Base-by-base conservation (phyloP, 768 basidiomycete genomes). In the Mycena galopus region DNA sequence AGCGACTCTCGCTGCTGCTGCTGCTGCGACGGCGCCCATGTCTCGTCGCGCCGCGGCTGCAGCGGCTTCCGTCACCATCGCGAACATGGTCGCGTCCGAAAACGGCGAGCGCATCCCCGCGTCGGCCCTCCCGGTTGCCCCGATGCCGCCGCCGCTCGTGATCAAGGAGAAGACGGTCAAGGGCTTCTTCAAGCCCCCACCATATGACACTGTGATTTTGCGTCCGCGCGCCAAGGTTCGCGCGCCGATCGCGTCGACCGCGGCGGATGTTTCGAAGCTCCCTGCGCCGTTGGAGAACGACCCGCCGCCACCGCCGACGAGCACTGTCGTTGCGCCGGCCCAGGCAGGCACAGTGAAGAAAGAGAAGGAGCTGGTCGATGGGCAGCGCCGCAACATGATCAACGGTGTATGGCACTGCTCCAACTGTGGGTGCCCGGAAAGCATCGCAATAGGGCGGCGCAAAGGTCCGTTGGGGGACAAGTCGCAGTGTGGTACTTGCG, bases 381-480 rank as follows among this genome's bases (percentile, higher is more conserved):
- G 94, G 14, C 93, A 94, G 78, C 94, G 93, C 76, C 86, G 92
- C 39, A 94, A 95, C 79, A 86, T 89, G 76, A 92, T 96, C 79
- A 86, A 96, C 74, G 95, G 94, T 1, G 87, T 94, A 8, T 98
- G 96, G 96, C 95, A 96, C 82, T 98, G 96, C 79, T 96, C 95
- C 25, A 97, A 96, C 78, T 98, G 95, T 76, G 96, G 96, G 12
- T 94, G 94, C 79, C 96, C 96, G 0, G 96, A 95, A 79, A 90
- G 84, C 76, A 91, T 97, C 71, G 94, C 95, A 3, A 85, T 96
- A 47, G 96, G 96, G 2, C 85, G 95, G 71, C 87, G 96, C 75
- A 97, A 97, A 77, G 96, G 97, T 1, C 96, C 95, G 0, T 84
- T 96, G 56, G 96, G 96, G 11, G 92, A 94, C 78, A 96, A 96